Evolutionary conservation across 192 early-diverging fungal genomes (phyloP), one percentile per base, ranked within the genome.

Genomic region (Coemansia aciculifera): DNA sequence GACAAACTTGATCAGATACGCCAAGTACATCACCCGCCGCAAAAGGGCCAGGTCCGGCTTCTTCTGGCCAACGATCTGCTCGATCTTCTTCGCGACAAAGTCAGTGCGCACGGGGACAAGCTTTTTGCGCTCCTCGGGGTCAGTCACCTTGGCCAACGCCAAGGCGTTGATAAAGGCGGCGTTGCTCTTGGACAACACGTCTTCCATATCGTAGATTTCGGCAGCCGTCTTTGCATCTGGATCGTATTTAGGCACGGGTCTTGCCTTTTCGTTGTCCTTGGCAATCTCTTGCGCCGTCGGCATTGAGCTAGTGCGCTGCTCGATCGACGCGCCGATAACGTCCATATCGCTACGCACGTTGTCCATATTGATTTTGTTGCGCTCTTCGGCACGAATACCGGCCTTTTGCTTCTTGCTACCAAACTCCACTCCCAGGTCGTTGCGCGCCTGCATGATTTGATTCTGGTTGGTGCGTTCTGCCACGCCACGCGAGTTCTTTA

Each of bases 361-460:
- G 37, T 87, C 86, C 63, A 90, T 89, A 32, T 93, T 88, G 64
- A 97, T 90, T 63, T 88, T 87, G 77, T 98, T 98, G 71, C 91
- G 90, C 73, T 95, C 95, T 61, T 87, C 78, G 19, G 91, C 89
- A 15, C 86, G 86, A 65, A 98, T 90, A 65, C 89, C 84, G 61
- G 95, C 86, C 66, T 91, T 89, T 54, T 86, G 79, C 85, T 96
- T 96, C 84, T 93, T 92, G 62, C 91, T 95, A 70, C 97, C 97
- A 74, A 99, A 99, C 17, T 91, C 88, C 73, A 94, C 87, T 65
- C 96, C 96, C 56, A 99, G 84, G 59, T 86, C 83, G 68, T 90
- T 92, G 59, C 93, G 85, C 17, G 92, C 92, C 54, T 77, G 66
- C 59, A 84, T 34, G 31, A 86, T 86, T 81, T 87, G 79, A n/a